These are phyloP conservation scores for Penicillium coprophilum DNA, from an alignment of 495 filamentous ascomycete species.

Conservation along the genomic window DNA sequence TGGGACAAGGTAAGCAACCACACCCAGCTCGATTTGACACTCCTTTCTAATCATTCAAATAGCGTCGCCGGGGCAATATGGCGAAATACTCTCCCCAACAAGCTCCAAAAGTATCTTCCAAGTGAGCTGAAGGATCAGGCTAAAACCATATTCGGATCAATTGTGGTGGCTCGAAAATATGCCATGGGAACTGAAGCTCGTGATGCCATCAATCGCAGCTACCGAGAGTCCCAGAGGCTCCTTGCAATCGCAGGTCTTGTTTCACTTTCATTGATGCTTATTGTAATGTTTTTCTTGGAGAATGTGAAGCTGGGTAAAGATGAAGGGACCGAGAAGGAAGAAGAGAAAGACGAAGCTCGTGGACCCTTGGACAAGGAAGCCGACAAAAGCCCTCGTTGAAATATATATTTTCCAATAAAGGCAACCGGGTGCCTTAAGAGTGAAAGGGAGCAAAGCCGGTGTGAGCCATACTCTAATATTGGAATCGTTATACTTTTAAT, in stretches of 20 bases:
- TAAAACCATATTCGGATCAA: slow-evolving; percentile 23
- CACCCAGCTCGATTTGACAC: background rate
- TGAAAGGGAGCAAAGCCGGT: too few species aligned
- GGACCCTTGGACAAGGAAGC: background rate
- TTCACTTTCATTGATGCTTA: slow-evolving; percentile 23
- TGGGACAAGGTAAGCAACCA: slow-evolving; percentile 23
- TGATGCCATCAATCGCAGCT: slow-evolving; percentile 23
- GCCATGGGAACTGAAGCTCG: slow-evolving; percentile 17
- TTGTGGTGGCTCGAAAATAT: slow-evolving; percentile 24
- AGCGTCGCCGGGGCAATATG: slow-evolving; percentile 32
- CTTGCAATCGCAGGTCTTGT: slow-evolving; percentile 21
- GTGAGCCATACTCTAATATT: too few species aligned
- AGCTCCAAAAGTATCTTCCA: slow-evolving; percentile 21
- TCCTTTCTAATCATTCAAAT: background rate
- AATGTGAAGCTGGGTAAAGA: slow-evolving; percentile 23
- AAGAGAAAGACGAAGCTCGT: background rate
- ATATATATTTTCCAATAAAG: background rate
- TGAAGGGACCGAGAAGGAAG: background rate
- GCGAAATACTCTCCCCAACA: slow-evolving; percentile 25
- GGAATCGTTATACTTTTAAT: too few species aligned
- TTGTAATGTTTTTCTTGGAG: slow-evolving; percentile 27
- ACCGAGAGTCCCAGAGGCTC: slow-evolving; percentile 24
- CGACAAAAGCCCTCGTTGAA: background rate
- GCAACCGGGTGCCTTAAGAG: background rate
- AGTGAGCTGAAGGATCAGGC: slow-evolving; percentile 21